Evolutionary conservation across 2,329 filamentous ascomycete species (phyloP), one percentile per base, ranked within the genome.

Genomic region (Botrytis elliptica): DNA sequence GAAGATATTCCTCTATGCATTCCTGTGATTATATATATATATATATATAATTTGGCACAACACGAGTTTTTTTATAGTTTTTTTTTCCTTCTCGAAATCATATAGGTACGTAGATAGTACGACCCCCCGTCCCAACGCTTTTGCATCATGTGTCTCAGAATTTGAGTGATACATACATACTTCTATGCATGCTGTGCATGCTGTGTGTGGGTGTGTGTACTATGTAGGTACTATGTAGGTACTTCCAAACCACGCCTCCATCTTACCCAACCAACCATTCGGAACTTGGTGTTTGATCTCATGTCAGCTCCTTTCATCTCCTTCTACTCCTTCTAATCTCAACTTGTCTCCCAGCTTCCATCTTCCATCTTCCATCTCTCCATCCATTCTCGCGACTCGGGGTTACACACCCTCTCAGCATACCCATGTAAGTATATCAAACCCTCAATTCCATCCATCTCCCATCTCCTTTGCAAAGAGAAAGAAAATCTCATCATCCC

Each of bases 121-220:
- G 8, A 40, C 33, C 46, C 46, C 60, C 64, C 46, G 33, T 36
- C 12, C 36, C 36, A 67, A 67, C 65, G 65, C n/a, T 55, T 55
- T 55, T 55, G 33, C 65, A 67, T 55, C 65, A 67, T 67, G 46
- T 67, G 22, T 67, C 64, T 67, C 33, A 29, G 64, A 67, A 46
- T 38, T 46, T 3, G 22, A 55, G 20, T 38, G 29, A 18, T 66
- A 52, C 33, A 52, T 38, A 66, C 22, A 52, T 38, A 66, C 22
- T 52, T 16, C 22, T 55, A 52, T 55, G 33, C 33, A 52, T 55
- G 64, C 20, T 63, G 25, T 63, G 36, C 60, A 38, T 60, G 20
- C 57, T 60, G 36, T n/a, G 38, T 40, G 16, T 40, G 63, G n/a
- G 4, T 6, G 40, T 40, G 40, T 42, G 38, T 49, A 38, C 38